Evolutionary conservation across 169 alveolate species (phyloP), one percentile per base, ranked within the genome.

Genomic region (Plasmodium gaboni): DNA sequence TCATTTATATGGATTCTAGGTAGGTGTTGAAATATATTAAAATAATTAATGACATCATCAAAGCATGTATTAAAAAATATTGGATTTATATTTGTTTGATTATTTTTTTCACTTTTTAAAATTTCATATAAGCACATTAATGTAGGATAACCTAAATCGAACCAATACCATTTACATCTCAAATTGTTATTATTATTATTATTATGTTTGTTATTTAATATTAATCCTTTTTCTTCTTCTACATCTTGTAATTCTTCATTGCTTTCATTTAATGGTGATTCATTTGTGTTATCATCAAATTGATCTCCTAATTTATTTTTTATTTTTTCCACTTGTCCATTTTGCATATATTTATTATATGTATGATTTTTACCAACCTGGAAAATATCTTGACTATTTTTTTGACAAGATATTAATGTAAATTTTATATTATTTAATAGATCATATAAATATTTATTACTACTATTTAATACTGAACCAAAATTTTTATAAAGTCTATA

Each of bases 101-200:
- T 78, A 64, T 78, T 78, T 78, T 78, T 78, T 51, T 78, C 89
- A 78, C 67, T 78, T 78, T 64, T 78, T 65, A 78, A 57, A 48
- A 78, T 78, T 78, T 78, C 89, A 78, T 78, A 64, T 32, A 70
- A 63, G 68, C 91, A 83, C n/a, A 83, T 15, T 59, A 83, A 65
- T 24, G 73, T 26, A 60, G 74, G 60, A 50, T 83, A 83, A 6
- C 91, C 91, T 10, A 83, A 64, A 28, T 83, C 91, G 24, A 83
- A 83, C 91, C 91, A 83, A 69, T 55, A 83, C 91, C 91, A 78
- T 32, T 51, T 78, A 32, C 24, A 64, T 38, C 55, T 78, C n/a
- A 65, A 64, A 1, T 17, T 51, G 5, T 15, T 50, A 12, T 50
- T 12, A 28, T 50, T n/a, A 9, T 28, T 24, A 63, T 64, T 32